Base-by-base conservation (phyloP, 2,329 filamentous ascomycete genomes). In the Scedosporium boydii region DNA sequence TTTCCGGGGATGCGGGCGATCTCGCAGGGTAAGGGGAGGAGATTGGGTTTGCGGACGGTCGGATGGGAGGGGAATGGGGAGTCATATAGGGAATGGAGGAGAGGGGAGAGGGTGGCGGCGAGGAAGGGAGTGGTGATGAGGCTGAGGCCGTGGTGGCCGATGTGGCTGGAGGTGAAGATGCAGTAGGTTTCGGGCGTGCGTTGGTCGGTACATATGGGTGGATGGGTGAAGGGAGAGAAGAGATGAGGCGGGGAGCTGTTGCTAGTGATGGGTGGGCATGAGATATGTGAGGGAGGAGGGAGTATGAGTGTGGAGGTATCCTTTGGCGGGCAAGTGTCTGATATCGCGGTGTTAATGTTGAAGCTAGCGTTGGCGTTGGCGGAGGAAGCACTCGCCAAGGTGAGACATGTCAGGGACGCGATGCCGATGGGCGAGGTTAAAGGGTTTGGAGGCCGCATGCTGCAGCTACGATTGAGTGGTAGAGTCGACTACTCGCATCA, bases 91-190 rank as follows among this genome's bases (percentile, higher is more conserved):
- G 7, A 4, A 1, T 41, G 10, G 42, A 63, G 34, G 44, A 26
- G 18, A 9, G 59, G 59, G 10, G 48, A 18, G 6, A 56, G 27
- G 3, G 10, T 21, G 44, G 29, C 29, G 1, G 61, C 61, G 4
- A 66, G 69, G 64, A 86, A 82, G 0, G 82, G 82, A 68, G 85
- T 86, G 0, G 84, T 86, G 64, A 86, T 80, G 63, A 86, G 76
- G 2, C 82, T 82, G 0, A 86, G 68, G 0, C 61, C 61, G 23
- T 58, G 42, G 56, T 21, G 21, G 44, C 61, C 61, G 56, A 53
- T 38, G 27, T 21, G 18, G n/a, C 42, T 29, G 18, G 42, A n/a
- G 26, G 56, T 59, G 48, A 57, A 63, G 18, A 59, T 34, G 57
- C 61, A 63, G 48, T 58, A 58, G 4, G 38, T 46, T 5, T 41